phyloP scores from a whole-genome alignment of 371 early-diverging fungal species.

The Saksenaea vasiformis region DNA sequence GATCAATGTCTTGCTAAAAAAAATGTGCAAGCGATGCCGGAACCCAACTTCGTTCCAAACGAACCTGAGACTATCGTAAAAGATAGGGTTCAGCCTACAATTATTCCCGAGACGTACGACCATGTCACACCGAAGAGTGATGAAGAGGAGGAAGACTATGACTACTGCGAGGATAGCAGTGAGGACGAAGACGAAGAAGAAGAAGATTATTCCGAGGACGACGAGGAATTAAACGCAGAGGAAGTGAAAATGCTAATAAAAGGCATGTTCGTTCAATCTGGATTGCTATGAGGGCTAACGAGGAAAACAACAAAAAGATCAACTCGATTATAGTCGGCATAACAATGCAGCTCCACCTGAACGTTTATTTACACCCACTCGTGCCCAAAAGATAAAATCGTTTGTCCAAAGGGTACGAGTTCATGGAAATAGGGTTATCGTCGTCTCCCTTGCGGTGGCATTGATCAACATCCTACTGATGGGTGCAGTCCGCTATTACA shows the following conservation, averaged over 20 bases:
- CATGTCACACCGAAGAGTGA: not conserved
- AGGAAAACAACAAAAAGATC: not conserved
- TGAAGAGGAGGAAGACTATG: constrained; percentile 11
- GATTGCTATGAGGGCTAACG: not conserved
- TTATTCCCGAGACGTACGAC: no score
- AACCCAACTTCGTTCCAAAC: not conserved
- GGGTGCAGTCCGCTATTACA: constrained; percentile 5
- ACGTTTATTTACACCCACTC: not conserved
- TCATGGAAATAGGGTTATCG: not conserved
- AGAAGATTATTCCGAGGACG: no score
- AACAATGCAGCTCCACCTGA: not conserved
- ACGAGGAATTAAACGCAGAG: not conserved
- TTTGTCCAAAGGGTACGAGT: not conserved
- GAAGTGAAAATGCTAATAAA: constrained; percentile 6
- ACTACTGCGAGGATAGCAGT: not conserved
- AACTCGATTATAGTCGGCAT: not conserved
- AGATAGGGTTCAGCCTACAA: no score
- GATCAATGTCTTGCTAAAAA: not conserved
- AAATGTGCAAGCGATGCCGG: not conserved
- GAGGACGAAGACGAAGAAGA: constrained; percentile 8
- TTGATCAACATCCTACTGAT: not conserved
- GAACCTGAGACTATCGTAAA: no score
- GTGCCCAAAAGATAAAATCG: not conserved
- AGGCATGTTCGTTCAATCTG: constrained; percentile 2
- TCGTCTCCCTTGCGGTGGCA: not conserved